phyloP scores from a whole-genome alignment of 306 rosid genomes.

The Delonix regia region DNA sequence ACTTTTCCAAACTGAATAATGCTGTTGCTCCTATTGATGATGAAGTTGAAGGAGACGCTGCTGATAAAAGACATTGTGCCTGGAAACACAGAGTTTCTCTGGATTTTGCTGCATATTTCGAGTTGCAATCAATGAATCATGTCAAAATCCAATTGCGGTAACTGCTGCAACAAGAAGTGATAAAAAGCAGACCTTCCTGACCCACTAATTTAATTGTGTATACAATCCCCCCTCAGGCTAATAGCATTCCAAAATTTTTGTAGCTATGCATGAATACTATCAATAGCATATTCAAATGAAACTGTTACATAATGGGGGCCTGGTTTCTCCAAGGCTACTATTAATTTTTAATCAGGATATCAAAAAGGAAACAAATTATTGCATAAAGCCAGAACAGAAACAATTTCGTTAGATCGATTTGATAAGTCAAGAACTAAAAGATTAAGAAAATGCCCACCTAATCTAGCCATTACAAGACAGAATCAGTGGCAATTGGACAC shows the following conservation, averaged over 20 bases:
- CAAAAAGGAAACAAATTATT: background rate
- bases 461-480: background rate
- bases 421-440: background rate
- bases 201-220: background rate
- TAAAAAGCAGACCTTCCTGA: background rate
- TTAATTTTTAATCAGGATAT: background rate
- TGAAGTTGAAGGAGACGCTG: conserved; percentile 57
- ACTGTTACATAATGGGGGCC: background rate
- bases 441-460: background rate
- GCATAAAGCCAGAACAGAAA: background rate
- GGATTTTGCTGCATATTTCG: conserved; percentile 59
- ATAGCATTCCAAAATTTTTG: background rate
- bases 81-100: conserved; percentile 54
- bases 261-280: background rate
- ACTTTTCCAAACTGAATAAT: conserved; percentile 58
- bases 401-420: background rate
- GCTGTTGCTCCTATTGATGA: conserved; percentile 48
- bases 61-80: conserved; percentile 66
- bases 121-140: background rate
- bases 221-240: background rate
- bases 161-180: background rate
- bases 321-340: background rate
- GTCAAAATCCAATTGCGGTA: conserved; percentile 30
- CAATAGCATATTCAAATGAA: background rate
- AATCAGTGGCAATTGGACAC: background rate